Evolutionary conservation across 192 early-diverging fungal species (phyloP), one percentile per base, ranked within the genome.

Genomic region (Rhizophagus clarus): DNA sequence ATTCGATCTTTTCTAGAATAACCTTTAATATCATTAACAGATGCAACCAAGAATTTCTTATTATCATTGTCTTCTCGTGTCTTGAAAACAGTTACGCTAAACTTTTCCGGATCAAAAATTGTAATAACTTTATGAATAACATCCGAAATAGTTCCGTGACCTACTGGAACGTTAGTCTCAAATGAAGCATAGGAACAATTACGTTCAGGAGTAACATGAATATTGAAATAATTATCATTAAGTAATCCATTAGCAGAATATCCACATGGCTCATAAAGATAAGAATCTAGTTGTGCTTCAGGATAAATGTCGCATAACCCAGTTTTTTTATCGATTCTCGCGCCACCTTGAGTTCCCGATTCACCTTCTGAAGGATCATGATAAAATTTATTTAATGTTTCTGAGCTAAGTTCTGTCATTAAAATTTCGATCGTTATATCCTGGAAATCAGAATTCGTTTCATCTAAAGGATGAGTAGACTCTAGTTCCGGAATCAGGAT

Each of bases 151-250:
- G 92, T 93, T 76, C 95, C 94, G 42, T 84, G 88, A 11, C 96
- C 94, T 45, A 93, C 84, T 10, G 95, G 91, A 64, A 99, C 91
- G 79, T 94, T 97, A 47, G 96, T 96, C 84, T 99, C 98, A 85
- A 98, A 97, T 51, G 95, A 97, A n/a, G 98, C 98, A 81, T 99
- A 99, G 26, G 98, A 99, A 92, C 96, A 99, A 78, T 91, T 87
- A n/a, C 90, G 93, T 84, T 99, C 98, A 15, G 98, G 98, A 24
- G 98, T 99, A 22, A 99, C 98, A 79, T 99, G 98, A 84, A 98
- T 95, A 24, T 95, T 99, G 82, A 95, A 99, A 87, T 99, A 97
- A 31, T 90, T 91, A 61, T 94, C 95, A 10, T 92, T 85, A 69
- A 84, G 79, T 3, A 98, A 81, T 7, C 94, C 97, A 82, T 99